Conservation (phyloP, 1,139 yeast genomes). For the Candida pseudoviswanathii region DNA sequence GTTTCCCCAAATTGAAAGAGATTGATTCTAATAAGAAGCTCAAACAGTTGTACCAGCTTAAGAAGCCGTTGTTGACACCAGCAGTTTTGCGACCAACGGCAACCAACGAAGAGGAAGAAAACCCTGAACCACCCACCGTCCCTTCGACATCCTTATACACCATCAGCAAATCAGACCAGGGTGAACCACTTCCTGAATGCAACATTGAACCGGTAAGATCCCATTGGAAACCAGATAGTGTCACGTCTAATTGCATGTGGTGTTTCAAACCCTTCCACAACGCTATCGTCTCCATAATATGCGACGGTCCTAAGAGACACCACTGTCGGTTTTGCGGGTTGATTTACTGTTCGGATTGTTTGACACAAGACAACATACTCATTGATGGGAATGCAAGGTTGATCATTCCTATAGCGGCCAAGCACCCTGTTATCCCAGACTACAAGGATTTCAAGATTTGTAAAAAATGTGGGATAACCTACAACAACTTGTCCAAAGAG, state of each 20-base stretch:
- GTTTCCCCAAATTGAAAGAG: slow-evolving; percentile 17
- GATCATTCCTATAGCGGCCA: slow-evolving; percentile 34
- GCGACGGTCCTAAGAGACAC: slow-evolving; percentile 27
- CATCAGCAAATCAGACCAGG: slow-evolving; percentile 3
- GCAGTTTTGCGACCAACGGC: slow-evolving; percentile 42
- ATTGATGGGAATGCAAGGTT: slow-evolving; percentile 40
- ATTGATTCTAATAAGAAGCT: slow-evolving; percentile 10
- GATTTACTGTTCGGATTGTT: slow-evolving; percentile 40
- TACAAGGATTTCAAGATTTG: slow-evolving; percentile 29
- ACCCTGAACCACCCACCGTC: not conserved
- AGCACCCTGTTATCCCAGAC: slow-evolving; percentile 15
- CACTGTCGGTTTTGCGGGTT: slow-evolving; percentile 50
- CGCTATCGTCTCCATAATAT: slow-evolving; percentile 19
- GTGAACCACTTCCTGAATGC: not conserved
- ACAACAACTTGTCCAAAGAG: slow-evolving; percentile 25
- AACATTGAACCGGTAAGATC: slow-evolving; percentile 37
- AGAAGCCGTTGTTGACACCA: slow-evolving; percentile 44
- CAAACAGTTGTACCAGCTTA: slow-evolving; percentile 35
- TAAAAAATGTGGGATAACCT: slow-evolving; percentile 39
- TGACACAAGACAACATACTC: slow-evolving; percentile 26
- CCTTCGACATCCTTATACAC: slow-evolving; percentile 6
- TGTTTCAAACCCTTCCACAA: slow-evolving; percentile 41
- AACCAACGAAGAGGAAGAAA: slow-evolving; percentile 9
- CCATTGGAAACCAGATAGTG: slow-evolving; percentile 47
- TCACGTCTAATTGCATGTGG: slow-evolving; percentile 43